Evolutionary conservation across 2,329 filamentous ascomycete species (phyloP).

Genomic region (Berkeleyomyces rouxiae): DNA sequence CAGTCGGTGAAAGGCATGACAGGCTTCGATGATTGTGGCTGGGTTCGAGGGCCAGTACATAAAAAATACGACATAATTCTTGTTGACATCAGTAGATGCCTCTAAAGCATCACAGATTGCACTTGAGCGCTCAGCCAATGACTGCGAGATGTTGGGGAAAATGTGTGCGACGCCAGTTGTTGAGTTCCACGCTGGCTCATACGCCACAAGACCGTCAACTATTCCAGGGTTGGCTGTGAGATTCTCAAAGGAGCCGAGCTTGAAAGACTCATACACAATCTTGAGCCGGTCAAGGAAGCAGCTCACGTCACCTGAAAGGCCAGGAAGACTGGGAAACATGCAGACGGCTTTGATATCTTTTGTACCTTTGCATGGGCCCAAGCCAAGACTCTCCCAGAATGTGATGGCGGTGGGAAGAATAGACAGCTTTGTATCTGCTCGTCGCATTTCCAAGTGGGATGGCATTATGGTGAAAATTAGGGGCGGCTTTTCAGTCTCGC

Average conservation of each 20-base stretch:
- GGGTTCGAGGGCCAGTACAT: constrained; percentile 50
- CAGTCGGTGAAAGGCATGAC: constrained; percentile 55
- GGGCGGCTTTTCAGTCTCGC: constrained; percentile 32
- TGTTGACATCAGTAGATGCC: constrained; percentile 26
- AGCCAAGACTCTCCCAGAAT: constrained; percentile 69
- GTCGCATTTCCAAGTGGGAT: constrained; percentile 56
- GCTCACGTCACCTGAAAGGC: constrained; percentile 42
- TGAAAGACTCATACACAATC: constrained; percentile 56
- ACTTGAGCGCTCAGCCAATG: constrained; percentile 29
- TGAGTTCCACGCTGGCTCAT: constrained; percentile 5
- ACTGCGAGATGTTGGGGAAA: constrained; percentile 17
- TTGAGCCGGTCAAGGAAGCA: constrained; percentile 52
- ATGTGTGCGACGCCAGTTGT: background rate
- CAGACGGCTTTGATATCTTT: constrained; percentile 60
- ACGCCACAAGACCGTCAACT: constrained; percentile 28
- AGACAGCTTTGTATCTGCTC: constrained; percentile 52
- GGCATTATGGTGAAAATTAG: constrained; percentile 46
- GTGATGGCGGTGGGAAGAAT: constrained; percentile 56
- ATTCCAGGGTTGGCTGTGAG: constrained; percentile 28
- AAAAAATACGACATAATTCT: constrained; percentile 61
- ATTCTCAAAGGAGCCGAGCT: constrained; percentile 48
- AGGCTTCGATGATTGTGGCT: constrained; percentile 50
- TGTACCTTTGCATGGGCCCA: constrained; percentile 51
- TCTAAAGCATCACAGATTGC: constrained; percentile 21
- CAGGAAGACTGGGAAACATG: constrained; percentile 49